A percentile compares a stretch with the other conserved stretches of the same genome.
phyloP scores from a whole-genome alignment of 805 yeast genomes.

The Starmerella gropengiesseri region DNA sequence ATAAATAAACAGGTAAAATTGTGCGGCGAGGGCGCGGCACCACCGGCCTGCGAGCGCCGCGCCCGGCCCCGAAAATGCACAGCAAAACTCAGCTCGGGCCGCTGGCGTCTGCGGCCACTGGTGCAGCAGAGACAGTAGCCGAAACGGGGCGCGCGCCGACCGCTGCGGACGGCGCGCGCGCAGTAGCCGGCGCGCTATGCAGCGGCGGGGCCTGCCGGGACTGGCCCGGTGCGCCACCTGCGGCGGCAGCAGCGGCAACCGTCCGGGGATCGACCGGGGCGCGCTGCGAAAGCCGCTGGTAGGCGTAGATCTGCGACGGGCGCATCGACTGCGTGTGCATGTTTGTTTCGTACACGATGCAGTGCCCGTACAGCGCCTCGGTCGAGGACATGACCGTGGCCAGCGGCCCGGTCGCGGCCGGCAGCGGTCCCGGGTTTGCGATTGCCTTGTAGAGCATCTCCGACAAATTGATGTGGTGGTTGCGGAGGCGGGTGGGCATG shows the following conservation, averaged over 20 bases:
- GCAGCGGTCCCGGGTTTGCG: slow-evolving; percentile 41
- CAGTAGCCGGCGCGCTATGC: too few relatives aligned
- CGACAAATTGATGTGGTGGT: slow-evolving; percentile 64
- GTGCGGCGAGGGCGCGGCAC: too few relatives aligned
- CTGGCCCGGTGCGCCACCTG: too few relatives aligned
- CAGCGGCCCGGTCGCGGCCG: slow-evolving; percentile 26
- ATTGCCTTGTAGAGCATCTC: slow-evolving; percentile 78
- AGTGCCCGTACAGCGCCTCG: slow-evolving; percentile 29
- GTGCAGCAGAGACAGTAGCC: too few relatives aligned
- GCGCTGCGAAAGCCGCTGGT: slow-evolving; percentile 3
- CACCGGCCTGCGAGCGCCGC: too few relatives aligned
- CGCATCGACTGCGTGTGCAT: slow-evolving; percentile 26
- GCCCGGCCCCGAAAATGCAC: too few relatives aligned
- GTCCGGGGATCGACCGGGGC: neutral
- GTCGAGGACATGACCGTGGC: slow-evolving; percentile 28
- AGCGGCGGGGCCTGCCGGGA: too few relatives aligned
- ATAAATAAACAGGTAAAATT: neutral
- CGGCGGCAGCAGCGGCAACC: neutral
- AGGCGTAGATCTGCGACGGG: slow-evolving; percentile 24
- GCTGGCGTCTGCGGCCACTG: too few relatives aligned
- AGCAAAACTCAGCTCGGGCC: too few relatives aligned
- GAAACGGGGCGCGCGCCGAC: too few relatives aligned
- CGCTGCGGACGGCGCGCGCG: too few relatives aligned
- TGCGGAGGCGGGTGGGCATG: slow-evolving; percentile 57
- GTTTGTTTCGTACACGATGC: slow-evolving; percentile 27